These are phyloP conservation scores for Ramularia collo-cygni DNA, from an alignment of 2,329 filamentous ascomycete genomes.

Conservation along the genomic window DNA sequence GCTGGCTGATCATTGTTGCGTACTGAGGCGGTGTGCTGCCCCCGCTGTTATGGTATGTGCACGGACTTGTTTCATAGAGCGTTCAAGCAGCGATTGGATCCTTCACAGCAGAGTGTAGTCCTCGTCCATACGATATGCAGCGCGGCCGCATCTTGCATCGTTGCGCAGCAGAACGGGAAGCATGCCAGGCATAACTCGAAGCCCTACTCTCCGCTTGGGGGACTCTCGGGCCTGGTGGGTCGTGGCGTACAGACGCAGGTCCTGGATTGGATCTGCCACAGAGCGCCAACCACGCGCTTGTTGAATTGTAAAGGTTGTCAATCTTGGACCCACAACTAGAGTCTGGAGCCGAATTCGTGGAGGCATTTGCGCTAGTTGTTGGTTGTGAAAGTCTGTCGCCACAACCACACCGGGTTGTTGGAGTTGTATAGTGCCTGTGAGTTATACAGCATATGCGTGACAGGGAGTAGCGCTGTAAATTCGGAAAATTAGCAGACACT, in stretches of 20 bases:
- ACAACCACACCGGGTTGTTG: conserved; percentile 14
- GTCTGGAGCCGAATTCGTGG: not conserved
- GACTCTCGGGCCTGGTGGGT: too few relatives aligned
- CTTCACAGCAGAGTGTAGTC: conserved; percentile 3
- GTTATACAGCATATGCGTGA: conserved; percentile 8
- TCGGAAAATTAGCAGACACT: conserved; percentile 4
- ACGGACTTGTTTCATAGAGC: conserved; percentile 26
- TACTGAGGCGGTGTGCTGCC: conserved; percentile 22
- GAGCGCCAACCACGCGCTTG: conserved; percentile 15
- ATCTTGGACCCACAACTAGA: conserved; percentile 8
- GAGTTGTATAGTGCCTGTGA: conserved; percentile 9
- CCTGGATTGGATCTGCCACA: conserved; percentile 14
- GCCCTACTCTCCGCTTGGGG: too few relatives aligned
- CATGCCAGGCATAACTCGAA: conserved; percentile 9
- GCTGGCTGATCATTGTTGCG: conserved; percentile 10
- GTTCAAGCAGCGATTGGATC: conserved; percentile 24
- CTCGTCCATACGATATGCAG: conserved; percentile 6
- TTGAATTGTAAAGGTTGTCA: conserved; percentile 17
- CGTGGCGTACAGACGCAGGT: too few relatives aligned
- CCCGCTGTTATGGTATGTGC: conserved; percentile 18
- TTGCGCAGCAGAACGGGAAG: conserved; percentile 11
- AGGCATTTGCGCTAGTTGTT: not conserved
- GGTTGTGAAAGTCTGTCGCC: conserved; percentile 13
- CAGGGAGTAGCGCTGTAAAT: conserved; percentile 14
- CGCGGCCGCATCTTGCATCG: conserved; percentile 5